Percentiles rank a stretch among this genome's conserved stretches.
Evolutionary conservation across 129 eudicot genomes (phyloP).

Genomic region (Rutidosis leptorrhynchoides): DNA sequence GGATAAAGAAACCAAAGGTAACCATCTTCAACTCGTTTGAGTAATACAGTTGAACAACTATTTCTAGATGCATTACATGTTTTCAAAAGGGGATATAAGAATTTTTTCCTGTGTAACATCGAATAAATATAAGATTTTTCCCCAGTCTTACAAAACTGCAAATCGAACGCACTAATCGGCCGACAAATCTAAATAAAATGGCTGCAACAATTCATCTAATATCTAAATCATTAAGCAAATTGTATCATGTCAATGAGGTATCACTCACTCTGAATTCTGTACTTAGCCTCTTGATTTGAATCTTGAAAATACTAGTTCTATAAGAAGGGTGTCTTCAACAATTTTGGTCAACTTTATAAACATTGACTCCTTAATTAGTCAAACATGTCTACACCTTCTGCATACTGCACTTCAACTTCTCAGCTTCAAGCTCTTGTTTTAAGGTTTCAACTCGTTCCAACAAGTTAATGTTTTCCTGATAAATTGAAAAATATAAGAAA

Average conservation of each 20-base stretch:
- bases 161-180: neutral
- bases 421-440: conserved; percentile 82
- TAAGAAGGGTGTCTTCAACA: neutral
- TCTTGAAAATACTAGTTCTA: conserved; percentile 2
- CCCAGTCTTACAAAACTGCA: neutral
- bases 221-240: neutral
- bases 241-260: neutral
- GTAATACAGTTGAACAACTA: too few relatives aligned
- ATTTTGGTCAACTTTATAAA: neutral
- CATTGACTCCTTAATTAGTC: neutral
- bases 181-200: neutral
- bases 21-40: neutral
- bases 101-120: too few relatives aligned
- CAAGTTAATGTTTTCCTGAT: conserved; percentile 80
- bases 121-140: too few relatives aligned
- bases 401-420: conserved; percentile 70
- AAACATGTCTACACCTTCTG: conserved; percentile 29
- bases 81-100: too few relatives aligned
- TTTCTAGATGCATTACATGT: neutral
- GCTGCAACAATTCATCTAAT: neutral
- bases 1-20: too few relatives aligned
- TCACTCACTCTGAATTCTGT: neutral
- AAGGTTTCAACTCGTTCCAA: conserved; percentile 66
- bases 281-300: neutral
- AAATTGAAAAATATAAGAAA: neutral